These are phyloP conservation scores for Cephaloascus fragrans DNA, from an alignment of 805 yeast species.

Conservation along the genomic window DNA sequence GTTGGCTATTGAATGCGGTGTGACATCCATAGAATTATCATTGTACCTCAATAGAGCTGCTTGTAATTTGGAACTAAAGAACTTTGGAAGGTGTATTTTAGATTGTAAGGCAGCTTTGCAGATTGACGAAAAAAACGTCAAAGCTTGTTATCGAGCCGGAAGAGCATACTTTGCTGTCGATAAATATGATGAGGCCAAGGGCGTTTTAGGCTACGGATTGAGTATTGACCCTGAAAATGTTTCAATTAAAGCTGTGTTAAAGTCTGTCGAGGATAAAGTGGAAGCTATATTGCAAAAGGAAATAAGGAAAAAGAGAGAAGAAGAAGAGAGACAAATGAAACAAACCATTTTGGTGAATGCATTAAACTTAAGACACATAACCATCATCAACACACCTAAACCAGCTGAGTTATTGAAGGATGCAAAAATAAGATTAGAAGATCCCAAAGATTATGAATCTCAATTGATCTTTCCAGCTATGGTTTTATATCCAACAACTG, in stretches of 20 bases:
- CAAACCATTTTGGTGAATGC: constrained; percentile 46
- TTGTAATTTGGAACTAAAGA: constrained; percentile 76
- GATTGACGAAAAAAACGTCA: constrained; percentile 59
- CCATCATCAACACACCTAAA: constrained; percentile 34
- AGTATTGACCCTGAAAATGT: constrained; percentile 49
- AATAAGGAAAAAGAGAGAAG: constrained; percentile 19
- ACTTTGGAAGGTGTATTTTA: constrained; percentile 77
- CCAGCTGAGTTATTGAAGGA: constrained; percentile 50
- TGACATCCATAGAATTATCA: constrained; percentile 44
- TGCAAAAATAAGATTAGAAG: constrained; percentile 49
- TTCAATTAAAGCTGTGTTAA: constrained; percentile 38
- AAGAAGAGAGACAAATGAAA: constrained; percentile 29
- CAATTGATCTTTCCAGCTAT: constrained; percentile 76
- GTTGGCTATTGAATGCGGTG: constrained; percentile 57
- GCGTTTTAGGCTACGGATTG: constrained; percentile 56
- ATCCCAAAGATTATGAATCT: constrained; percentile 58
- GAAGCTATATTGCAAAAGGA: constrained; percentile 13
- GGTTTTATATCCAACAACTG: constrained; percentile 71
- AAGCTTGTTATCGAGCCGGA: constrained; percentile 81
- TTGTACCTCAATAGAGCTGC: constrained; percentile 82
- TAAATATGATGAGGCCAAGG: constrained; percentile 61
- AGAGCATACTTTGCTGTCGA: constrained; percentile 67
- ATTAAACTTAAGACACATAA: constrained; percentile 46
- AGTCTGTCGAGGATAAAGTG: constrained; percentile 21
- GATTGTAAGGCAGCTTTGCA: constrained; percentile 70